A percentile compares a stretch with the other conserved stretches of the same genome.
phyloP scores from a whole-genome alignment of 495 filamentous ascomycete species.

The Venustampulla echinocandica region DNA sequence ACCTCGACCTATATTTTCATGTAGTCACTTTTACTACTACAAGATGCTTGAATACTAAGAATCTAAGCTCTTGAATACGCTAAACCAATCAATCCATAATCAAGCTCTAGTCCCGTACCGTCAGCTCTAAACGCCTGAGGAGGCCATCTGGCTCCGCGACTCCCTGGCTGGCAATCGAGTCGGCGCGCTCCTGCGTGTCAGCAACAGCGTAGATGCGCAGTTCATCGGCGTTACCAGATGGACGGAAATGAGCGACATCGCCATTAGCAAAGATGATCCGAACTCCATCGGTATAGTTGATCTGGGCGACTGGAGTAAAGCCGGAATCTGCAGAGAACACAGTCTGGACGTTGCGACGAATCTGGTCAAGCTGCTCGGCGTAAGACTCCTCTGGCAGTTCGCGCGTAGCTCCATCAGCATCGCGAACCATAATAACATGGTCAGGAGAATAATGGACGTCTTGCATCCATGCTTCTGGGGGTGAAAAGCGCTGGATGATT shows the following conservation, averaged over 20 bases:
- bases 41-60: no score
- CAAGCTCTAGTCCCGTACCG: no score
- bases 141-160: constrained; percentile 6
- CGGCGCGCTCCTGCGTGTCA: constrained; percentile 8
- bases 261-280: constrained; percentile 9
- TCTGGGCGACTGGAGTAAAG: constrained; percentile 3
- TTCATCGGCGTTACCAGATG: constrained; percentile 10
- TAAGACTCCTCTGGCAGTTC: constrained; percentile 1
- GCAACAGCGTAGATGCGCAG: constrained; percentile 9
- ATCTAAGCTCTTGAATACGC: no score
- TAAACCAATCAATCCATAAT: no score
- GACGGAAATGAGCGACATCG: constrained; percentile 10
- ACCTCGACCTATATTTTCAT: no score
- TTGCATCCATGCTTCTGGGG: constrained; percentile 5
- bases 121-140: constrained; percentile 4
- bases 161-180: constrained; percentile 9
- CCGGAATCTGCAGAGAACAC: constrained; percentile 6
- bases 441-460: constrained; percentile 6
- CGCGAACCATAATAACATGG: constrained; percentile 10
- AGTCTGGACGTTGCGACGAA: constrained; percentile 5
- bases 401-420: constrained; percentile 1
- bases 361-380: constrained; percentile 7
- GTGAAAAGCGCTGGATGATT: constrained; percentile 10
- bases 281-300: constrained; percentile 8
- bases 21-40: no score